Base-by-base conservation (phyloP, 2,329 filamentous ascomycete species). In the Albophoma yamanashiensis region DNA sequence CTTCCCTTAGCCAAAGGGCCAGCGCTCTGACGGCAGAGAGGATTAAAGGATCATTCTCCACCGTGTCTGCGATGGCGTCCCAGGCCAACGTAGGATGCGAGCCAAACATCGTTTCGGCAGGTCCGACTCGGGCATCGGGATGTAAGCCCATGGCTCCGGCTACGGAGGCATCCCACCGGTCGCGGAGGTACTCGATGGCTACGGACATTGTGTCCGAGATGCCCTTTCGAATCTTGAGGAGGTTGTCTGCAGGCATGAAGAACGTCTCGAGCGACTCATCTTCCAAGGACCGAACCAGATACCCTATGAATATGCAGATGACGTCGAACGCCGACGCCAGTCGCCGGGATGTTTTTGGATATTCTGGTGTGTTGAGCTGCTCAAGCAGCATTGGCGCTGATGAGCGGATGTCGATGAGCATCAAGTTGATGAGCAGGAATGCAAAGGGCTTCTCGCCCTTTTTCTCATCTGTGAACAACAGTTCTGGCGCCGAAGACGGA, bases 101-200 rank as follows among this genome's bases (percentile, higher is more conserved):
- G 1, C 81, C 81, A 15, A 73, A 73, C 17, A 72, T 71, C 1
- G 78, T 79, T 45, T 79, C 73, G 17, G 78, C 71, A 2, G 72
- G 72, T 15, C 73, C 74, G 1, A 67, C 62, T 40, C 83, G 79
- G 6, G 83, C 82, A 12, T 81, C 79, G 1, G 80, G 81, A 66
- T 88, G 82, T 8, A 88, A 69, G 3, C 85, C 85, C 69, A 81
- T 78, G 8, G 82, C 82, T 14, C 85, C 86, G 4, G 84, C 81
- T n/a, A 83, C 75, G 2, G 82, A 81, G 5, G 83, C 83, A 67
- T 89, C 87, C 83, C 84, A 89, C n/a, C 86, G 75, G 67, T 89
- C 87, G 47, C 86, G 81, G 1, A 89, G 76, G 68, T 85, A 87
- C 71, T 89, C 87, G 61, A 86, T 79, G 0, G 81, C 79, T 1